Base-by-base conservation (phyloP, 2,329 filamentous ascomycete genomes). In the Ophiostoma tasmaniense region DNA sequence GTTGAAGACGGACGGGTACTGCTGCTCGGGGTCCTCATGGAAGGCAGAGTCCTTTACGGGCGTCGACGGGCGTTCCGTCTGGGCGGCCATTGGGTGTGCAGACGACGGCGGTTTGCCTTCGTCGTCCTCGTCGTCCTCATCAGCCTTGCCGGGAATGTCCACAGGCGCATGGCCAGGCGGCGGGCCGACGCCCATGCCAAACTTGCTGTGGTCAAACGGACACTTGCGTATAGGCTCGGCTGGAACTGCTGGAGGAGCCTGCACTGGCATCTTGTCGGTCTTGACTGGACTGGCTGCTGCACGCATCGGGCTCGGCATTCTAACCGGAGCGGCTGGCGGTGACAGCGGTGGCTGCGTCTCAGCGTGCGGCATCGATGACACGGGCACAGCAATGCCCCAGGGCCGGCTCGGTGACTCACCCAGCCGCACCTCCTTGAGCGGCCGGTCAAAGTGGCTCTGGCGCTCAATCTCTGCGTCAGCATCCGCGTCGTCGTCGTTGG, bases 361-460 rank as follows among this genome's bases (percentile, higher is more conserved):
- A 11, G 78, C 78, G 35, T 72, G 67, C 13, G 71, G 72, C 61
- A 64, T 37, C 33, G 61, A 35, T n/a, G 78, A 74, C 11, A 61
- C 6, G 2, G 93, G 93, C 0, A 97, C 89, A 5, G 87, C 87
- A 67, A 97, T 96, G 6, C 93, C 93, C 93, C 93, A 97, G 17
- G 94, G 94, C 62, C 94, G 85, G 77, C 91, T 96, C 5, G 94
- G 94, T 17, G 92, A 96, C 78, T 98, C 94, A 61, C 94, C 94
- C 28, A 98, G 88, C n/a, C 94, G 85, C 11, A 98, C 87, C 74
- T 97, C 94, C 76, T 94, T 92, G 67, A 98, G 78, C 0, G 91
- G 89, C 62, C 93, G 86, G 73, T 96, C 92, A 76, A 97, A 97
- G 75, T 89, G 90, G 69, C 88, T 84, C 72, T 88, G 83, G 69